These are phyloP conservation scores for Hypholoma sublateritium DNA, from an alignment of 768 basidiomycete genomes.

Conservation along the genomic window DNA sequence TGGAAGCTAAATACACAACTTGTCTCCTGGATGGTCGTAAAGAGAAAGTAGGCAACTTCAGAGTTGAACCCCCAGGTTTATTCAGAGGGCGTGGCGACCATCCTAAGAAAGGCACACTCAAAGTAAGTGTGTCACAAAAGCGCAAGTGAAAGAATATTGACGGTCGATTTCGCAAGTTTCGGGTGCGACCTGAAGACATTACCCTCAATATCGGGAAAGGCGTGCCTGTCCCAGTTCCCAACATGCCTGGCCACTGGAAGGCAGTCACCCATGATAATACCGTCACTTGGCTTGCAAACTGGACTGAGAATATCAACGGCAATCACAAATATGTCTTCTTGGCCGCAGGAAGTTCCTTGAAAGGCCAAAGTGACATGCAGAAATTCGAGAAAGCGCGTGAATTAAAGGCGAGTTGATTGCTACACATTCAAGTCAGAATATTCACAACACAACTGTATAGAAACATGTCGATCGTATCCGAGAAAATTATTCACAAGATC, in stretches of 20 bases:
- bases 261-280: slow-evolving; percentile 87
- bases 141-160: slow-evolving; percentile 5
- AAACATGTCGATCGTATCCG: slow-evolving; percentile 90
- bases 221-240: slow-evolving; percentile 78
- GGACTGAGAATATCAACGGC: slow-evolving; percentile 98
- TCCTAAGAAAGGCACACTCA: slow-evolving; percentile 94
- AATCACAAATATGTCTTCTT: slow-evolving; percentile 98
- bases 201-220: slow-evolving; percentile 89
- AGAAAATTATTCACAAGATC: slow-evolving; percentile 78
- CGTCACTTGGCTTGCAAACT: slow-evolving; percentile 98
- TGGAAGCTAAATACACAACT: slow-evolving; percentile 81
- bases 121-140: slow-evolving; percentile 51
- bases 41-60: slow-evolving; percentile 98
- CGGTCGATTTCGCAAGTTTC: slow-evolving; percentile 47
- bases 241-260: slow-evolving; percentile 92
- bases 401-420: slow-evolving; percentile 66
- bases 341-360: slow-evolving; percentile 95
- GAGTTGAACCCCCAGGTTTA: slow-evolving; percentile 97
- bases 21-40: slow-evolving; percentile 95
- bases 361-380: slow-evolving; percentile 95
- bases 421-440: neutral
- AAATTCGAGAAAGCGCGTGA: slow-evolving; percentile 99
- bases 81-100: slow-evolving; percentile 98
- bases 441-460: slow-evolving; percentile 37
- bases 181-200: slow-evolving; percentile 93